These are phyloP conservation scores for Schrenkiella parvula DNA, from an alignment of 345 rosid genomes.

Conservation along the genomic window DNA sequence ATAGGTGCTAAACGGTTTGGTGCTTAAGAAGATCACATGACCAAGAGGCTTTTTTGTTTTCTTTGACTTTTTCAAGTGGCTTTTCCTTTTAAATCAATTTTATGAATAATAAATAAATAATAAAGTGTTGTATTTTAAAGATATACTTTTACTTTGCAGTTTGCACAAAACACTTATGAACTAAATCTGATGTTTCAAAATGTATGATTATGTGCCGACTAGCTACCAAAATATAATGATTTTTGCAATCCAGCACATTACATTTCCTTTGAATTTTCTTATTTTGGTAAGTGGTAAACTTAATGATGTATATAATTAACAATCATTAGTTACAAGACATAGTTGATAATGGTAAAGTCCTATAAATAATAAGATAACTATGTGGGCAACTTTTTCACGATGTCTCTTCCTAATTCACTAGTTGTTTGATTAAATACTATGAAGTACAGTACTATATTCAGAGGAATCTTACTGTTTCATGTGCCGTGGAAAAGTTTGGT, in stretches of 20 bases:
- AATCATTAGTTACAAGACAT: background rate
- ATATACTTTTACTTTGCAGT: background rate
- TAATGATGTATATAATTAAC: background rate
- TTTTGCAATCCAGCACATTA: background rate
- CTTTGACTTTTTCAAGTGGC: constrained; percentile 22
- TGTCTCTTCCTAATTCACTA: background rate
- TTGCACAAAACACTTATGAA: background rate
- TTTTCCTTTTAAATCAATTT: background rate
- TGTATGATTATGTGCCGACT: constrained; percentile 7
- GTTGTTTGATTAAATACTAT: background rate
- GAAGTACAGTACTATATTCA: constrained; percentile 4
- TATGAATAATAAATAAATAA: background rate
- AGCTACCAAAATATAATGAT: background rate
- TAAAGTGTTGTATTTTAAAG: background rate
- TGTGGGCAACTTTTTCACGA: background rate
- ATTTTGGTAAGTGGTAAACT: constrained; percentile 10
- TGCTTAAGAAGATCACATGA: constrained; percentile 7
- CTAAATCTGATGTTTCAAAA: background rate
- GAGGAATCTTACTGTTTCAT: constrained; percentile 28
- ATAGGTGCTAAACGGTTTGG: no score
- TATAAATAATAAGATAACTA: background rate
- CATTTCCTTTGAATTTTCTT: background rate
- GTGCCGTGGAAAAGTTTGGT: constrained; percentile 35
- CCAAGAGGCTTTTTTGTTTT: background rate
- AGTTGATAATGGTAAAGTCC: background rate